Percentiles rank a stretch among this genome's conserved stretches.
Conservation (phyloP, 345 rosid species). For the Citrus sp. region DNA sequence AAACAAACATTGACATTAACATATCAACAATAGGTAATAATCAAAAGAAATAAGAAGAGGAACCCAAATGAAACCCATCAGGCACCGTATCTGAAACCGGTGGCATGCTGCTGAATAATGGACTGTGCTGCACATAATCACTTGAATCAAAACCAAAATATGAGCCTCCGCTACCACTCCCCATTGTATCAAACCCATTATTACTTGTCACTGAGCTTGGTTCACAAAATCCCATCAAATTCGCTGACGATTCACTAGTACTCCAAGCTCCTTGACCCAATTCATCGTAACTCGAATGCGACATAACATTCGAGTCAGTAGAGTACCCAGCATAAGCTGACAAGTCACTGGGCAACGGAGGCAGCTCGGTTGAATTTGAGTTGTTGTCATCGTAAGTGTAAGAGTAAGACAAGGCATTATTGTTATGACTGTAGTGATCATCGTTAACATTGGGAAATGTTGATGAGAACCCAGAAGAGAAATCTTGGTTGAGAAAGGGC, state of each 20-base stretch:
- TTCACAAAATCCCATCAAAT: constrained; percentile 25
- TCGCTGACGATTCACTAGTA: constrained; percentile 12
- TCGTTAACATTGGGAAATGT: too few species aligned
- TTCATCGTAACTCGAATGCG: constrained; percentile 14
- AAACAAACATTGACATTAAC: neutral
- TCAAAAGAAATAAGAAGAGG: constrained; percentile 40
- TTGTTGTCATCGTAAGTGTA: too few species aligned
- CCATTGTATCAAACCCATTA: constrained; percentile 19
- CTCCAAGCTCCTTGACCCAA: constrained; percentile 14
- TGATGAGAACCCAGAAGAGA: too few species aligned
- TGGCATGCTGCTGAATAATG: constrained; percentile 86
- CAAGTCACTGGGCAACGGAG: too few species aligned
- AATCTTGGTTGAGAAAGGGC: constrained; percentile 20
- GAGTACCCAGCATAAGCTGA: neutral
- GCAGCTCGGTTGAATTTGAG: too few species aligned
- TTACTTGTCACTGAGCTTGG: neutral
- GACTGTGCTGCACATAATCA: constrained; percentile 65
- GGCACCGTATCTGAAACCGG: constrained; percentile 62
- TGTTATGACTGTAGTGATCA: too few species aligned
- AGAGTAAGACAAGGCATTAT: too few species aligned
- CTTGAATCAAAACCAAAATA: constrained; percentile 42
- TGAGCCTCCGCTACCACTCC: constrained; percentile 10
- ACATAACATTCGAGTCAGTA: constrained; percentile 12
- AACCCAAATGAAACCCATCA: constrained; percentile 55
- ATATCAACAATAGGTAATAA: neutral